A percentile compares a stretch with the other conserved stretches of the same genome.
Evolutionary conservation across 2,329 filamentous ascomycete species (phyloP).

Genomic region (Pyrenophora teres): DNA sequence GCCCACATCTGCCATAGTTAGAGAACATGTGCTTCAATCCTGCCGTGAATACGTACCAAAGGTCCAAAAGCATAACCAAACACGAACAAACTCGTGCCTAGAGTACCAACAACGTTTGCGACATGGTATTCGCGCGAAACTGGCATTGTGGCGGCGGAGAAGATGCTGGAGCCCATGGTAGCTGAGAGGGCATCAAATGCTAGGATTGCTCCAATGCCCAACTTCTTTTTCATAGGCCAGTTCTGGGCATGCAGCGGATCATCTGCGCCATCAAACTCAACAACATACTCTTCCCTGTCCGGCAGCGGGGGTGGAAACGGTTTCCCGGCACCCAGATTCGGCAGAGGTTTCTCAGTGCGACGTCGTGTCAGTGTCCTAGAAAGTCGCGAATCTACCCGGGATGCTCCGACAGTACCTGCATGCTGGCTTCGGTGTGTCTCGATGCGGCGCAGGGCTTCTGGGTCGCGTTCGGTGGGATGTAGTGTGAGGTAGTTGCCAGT

Average conservation of each 20-base stretch:
- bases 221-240: conserved; percentile 80
- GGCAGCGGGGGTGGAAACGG: conserved; percentile 72
- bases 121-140: conserved; percentile 41
- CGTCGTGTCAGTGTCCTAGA: conserved; percentile 48
- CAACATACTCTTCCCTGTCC: conserved; percentile 76
- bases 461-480: conserved; percentile 63
- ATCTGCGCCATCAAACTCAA: conserved; percentile 79
- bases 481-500: conserved; percentile 29
- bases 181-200: conserved; percentile 74
- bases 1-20: conserved; percentile 47
- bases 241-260: conserved; percentile 89
- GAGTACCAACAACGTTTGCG: conserved; percentile 35
- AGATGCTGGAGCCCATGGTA: conserved; percentile 64
- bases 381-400: conserved; percentile 47
- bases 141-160: conserved; percentile 42
- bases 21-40: background rate
- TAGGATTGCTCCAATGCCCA: conserved; percentile 68
- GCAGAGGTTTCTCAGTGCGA: conserved; percentile 59
- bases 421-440: conserved; percentile 74
- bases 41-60: conserved; percentile 21
- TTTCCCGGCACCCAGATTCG: conserved; percentile 72
- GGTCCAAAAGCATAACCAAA: conserved; percentile 48
- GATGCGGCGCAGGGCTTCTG: conserved; percentile 72
- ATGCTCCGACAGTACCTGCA: conserved; percentile 67
- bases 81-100: conserved; percentile 43